These are phyloP conservation scores for Fonsecaea monophora DNA, from an alignment of 2,329 filamentous ascomycete species.

Conservation along the genomic window DNA sequence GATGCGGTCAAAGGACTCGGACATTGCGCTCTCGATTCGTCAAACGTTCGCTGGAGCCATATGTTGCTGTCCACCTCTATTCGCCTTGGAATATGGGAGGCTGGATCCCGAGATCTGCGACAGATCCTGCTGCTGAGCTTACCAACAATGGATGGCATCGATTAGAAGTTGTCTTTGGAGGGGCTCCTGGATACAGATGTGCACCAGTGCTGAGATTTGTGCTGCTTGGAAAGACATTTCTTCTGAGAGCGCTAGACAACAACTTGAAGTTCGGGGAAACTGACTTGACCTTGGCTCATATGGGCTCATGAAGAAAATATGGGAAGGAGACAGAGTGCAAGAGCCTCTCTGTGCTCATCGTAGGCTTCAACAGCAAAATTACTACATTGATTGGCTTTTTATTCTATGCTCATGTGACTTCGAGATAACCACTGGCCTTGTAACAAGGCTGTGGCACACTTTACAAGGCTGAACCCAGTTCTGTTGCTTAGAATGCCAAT, in stretches of 20 bases:
- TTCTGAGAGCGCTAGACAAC: too few relatives aligned
- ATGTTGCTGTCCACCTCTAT: not conserved
- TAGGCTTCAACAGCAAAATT: not conserved
- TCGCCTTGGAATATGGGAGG: not conserved
- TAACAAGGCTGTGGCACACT: not conserved
- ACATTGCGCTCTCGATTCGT: not conserved
- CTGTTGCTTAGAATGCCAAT: not conserved
- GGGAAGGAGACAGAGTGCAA: not conserved
- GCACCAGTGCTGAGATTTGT: not conserved
- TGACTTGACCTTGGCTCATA: not conserved
- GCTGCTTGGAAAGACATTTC: too few relatives aligned
- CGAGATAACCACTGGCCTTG: not conserved
- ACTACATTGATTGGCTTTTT: not conserved
- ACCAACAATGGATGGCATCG: not conserved
- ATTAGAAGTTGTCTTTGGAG: not conserved
- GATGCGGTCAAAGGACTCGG: not conserved
- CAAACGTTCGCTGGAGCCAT: not conserved
- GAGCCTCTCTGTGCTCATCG: not conserved
- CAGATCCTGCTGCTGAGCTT: not conserved
- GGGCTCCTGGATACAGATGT: too few relatives aligned
- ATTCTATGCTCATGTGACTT: constrained; percentile 1
- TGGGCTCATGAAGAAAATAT: not conserved
- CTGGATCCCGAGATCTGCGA: not conserved
- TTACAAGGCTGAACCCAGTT: not conserved
- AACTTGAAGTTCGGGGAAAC: not conserved